Base-by-base conservation (phyloP, 805 yeast genomes). In the Teunomyces aglyptinius region DNA sequence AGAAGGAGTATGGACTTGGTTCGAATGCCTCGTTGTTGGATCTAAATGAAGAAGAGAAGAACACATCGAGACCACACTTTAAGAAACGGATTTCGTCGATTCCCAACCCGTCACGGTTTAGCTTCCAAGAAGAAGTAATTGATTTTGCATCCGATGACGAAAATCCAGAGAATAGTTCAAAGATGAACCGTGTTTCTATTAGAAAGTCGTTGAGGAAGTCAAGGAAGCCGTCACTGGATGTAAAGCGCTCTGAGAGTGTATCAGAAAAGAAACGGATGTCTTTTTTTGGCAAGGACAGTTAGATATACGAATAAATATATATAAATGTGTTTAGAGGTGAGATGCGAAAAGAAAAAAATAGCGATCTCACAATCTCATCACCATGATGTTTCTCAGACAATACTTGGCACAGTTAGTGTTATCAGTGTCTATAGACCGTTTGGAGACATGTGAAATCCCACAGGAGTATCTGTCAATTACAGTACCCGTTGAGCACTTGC, bases 111-210 rank as follows among this genome's bases (percentile, higher is more conserved):
- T 55, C 61, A 7, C 63, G 54, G 38, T 52, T 70, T 33, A 63
- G 55, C 22, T 65, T 71, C 26, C 69, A 70, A 49, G 76, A 73
- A 52, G 75, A 73, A 49, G 74, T 71, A 3, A 65, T 73, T 46
- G 77, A 73, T 52, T 73, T 71, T 62, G 77, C 71, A 1, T 70
- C 75, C 10, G 77, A 73, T 50, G 76, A 73, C 50, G 77, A 73
- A 46, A 67, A 65, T 46, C 70, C 70, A 1, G 68, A 58, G 6
- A 60, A 64, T 41, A 60, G 60, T 12, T 65, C 72, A 1, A 56
- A 56, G 19, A 67, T 73, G 76, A 72, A 59, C 53, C 53, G 77
- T 13, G 54, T 73, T 28, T 62, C 74, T 10, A 73, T 73, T 34
- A 55, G 77, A 45, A 63, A 64, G 38, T 68, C 76, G 4, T 58